Conservation (phyloP, 768 basidiomycete species). For the Mycena filopes region DNA sequence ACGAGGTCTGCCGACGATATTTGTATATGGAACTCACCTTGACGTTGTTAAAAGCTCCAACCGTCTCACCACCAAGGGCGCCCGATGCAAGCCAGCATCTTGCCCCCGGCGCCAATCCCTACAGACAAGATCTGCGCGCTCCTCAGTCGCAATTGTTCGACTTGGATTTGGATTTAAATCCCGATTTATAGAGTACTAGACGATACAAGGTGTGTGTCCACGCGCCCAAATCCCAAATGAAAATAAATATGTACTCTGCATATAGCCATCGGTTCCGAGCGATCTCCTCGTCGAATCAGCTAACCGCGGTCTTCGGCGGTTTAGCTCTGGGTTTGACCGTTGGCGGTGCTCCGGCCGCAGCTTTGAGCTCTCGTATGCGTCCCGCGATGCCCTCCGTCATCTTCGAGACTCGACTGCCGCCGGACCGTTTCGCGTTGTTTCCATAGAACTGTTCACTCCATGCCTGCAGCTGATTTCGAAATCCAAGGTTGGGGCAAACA, state of each 20-base stretch:
- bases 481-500: slow-evolving; percentile 74
- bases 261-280: neutral
- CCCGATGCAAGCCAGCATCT: slow-evolving; percentile 58
- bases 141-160: slow-evolving; percentile 76
- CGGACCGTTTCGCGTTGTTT: slow-evolving; percentile 14
- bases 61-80: slow-evolving; percentile 64
- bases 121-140: slow-evolving; percentile 74
- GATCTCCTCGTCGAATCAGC: neutral
- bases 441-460: slow-evolving; percentile 28
- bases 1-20: slow-evolving; percentile 59
- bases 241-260: neutral
- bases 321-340: slow-evolving; percentile 11
- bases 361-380: slow-evolving; percentile 44
- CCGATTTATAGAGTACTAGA: slow-evolving; percentile 64
- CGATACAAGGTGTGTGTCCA: neutral
- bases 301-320: slow-evolving; percentile 2
- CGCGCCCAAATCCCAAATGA: neutral
- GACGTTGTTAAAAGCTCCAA: slow-evolving; percentile 58
- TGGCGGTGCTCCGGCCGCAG: slow-evolving; percentile 22
- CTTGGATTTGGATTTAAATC: slow-evolving; percentile 86
- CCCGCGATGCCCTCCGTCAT: slow-evolving; percentile 40
- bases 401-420: slow-evolving; percentile 21
- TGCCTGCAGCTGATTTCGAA: slow-evolving; percentile 60
- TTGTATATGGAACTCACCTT: slow-evolving; percentile 11
- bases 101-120: slow-evolving; percentile 69